These are phyloP conservation scores for Pseudocercospora fijiensis DNA, from an alignment of 2,329 filamentous ascomycete genomes.

Conservation along the genomic window DNA sequence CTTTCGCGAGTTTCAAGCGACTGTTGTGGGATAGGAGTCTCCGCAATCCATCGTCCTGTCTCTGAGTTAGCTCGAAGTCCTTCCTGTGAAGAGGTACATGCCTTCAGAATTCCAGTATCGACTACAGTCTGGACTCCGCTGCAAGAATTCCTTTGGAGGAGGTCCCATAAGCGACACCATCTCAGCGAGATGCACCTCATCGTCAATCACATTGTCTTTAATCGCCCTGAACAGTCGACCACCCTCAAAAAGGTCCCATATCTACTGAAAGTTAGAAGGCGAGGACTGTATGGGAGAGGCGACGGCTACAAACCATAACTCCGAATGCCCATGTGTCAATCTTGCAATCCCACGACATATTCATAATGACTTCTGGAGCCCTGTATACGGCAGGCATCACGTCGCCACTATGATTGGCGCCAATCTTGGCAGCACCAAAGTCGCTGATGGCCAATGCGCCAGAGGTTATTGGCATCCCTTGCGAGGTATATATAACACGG, in stretches of 20 bases:
- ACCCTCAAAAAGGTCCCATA: slow-evolving; percentile 34
- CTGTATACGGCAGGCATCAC: slow-evolving; percentile 32
- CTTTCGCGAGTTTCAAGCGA: slow-evolving; percentile 33
- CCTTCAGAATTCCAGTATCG: slow-evolving; percentile 34
- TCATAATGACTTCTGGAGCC: slow-evolving; percentile 30
- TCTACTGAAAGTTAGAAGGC: slow-evolving; percentile 18
- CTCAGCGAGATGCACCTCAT: slow-evolving; percentile 28
- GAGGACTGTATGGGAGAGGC: neutral
- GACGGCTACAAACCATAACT: slow-evolving; percentile 29
- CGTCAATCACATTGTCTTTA: slow-evolving; percentile 13
- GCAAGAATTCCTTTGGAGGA: slow-evolving; percentile 39
- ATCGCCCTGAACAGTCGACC: slow-evolving; percentile 29
- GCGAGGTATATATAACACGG: slow-evolving; percentile 1
- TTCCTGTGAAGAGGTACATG: slow-evolving; percentile 10
- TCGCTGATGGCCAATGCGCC: slow-evolving; percentile 27
- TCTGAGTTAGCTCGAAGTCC: neutral
- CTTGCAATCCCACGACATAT: slow-evolving; percentile 26
- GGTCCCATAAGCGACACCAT: slow-evolving; percentile 43
- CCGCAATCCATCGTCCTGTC: slow-evolving; percentile 35
- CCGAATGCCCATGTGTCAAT: slow-evolving; percentile 34
- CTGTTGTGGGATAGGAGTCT: slow-evolving; percentile 35
- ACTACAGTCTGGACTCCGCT: slow-evolving; percentile 32
- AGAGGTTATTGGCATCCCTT: slow-evolving; percentile 7
- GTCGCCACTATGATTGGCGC: slow-evolving; percentile 18
- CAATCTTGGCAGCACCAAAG: slow-evolving; percentile 24